phyloP scores from a whole-genome alignment of 257 asterid genomes.

The Eucommia ulmoides region DNA sequence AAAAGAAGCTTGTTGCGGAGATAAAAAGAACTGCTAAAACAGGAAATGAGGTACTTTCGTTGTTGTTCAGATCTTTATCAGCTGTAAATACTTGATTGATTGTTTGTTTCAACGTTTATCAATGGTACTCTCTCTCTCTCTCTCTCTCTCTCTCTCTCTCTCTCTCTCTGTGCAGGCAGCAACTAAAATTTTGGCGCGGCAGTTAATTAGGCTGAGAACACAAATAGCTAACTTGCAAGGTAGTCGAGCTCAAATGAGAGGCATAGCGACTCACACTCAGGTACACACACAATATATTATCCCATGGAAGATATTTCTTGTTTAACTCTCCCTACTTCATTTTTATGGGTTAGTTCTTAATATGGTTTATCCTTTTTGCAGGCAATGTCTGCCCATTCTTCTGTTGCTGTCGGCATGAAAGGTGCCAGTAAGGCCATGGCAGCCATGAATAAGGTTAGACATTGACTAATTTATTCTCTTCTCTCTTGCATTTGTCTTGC shows the following conservation, averaged over 20 bases:
- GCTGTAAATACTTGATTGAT: background rate
- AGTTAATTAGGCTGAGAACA: slow-evolving; percentile 75
- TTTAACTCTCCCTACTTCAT: slow-evolving; percentile 5
- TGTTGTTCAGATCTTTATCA: background rate
- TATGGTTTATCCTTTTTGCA: slow-evolving; percentile 18
- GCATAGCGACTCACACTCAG: slow-evolving; percentile 89
- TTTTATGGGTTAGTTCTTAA: slow-evolving; percentile 1
- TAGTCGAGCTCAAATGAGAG: slow-evolving; percentile 96
- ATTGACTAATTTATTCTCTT: background rate
- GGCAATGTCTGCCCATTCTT: slow-evolving; percentile 91
- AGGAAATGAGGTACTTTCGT: slow-evolving; percentile 71
- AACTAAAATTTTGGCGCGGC: slow-evolving; percentile 83
- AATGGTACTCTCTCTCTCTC: background rate
- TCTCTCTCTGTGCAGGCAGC: slow-evolving; percentile 45
- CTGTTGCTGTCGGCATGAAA: slow-evolving; percentile 85
- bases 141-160: background rate
- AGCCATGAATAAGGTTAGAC: slow-evolving; percentile 78
- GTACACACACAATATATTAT: slow-evolving; percentile 17
- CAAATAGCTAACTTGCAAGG: slow-evolving; percentile 88
- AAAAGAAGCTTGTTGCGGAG: slow-evolving; percentile 86
- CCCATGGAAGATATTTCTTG: slow-evolving; percentile 1
- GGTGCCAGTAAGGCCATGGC: slow-evolving; percentile 95
- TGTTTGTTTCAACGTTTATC: background rate
- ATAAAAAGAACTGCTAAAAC: slow-evolving; percentile 90
- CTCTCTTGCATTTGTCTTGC: background rate